Base-by-base conservation (phyloP, 495 filamentous ascomycete species). In the Neurospora sp. region DNA sequence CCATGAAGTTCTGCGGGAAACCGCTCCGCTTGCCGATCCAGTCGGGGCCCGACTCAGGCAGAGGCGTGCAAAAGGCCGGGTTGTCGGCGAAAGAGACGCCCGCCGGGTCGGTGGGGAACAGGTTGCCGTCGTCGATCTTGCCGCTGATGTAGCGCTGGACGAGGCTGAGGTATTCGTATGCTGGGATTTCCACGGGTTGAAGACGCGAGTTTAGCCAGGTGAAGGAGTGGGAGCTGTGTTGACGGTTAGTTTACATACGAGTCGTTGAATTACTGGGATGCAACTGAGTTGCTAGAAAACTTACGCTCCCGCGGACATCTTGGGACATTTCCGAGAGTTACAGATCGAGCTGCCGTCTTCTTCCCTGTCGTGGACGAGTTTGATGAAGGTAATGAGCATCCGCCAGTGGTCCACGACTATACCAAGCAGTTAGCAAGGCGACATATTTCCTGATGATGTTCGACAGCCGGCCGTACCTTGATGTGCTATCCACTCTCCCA, bases 401-500 rank as follows among this genome's bases (percentile, higher is more conserved):
- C 94, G 89, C 82, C 94, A 95, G 78, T 97, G 93, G 82, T 97
- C 94, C 75, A 97, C 93, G 75, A 94, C 93, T 96, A 81, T 71
- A 18, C 14, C 39, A 48, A 35, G 38, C 12, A 41, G 69, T 75
- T 16, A 69, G 70, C 23, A 18, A 41, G 73, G 14, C 48, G 5
- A 27, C 23, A 14, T 11, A 54, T 38, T 44, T 4, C 31, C 31
- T 35, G 44, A 23, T 37, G 41, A 23, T 38, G 38, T 39, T 27
- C 74, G 4, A 72, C 10, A 37, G 71, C 69, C 44, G 46, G 6
- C 78, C 88, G 83, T 86, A 96, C 94, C 91, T 87, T 97, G 94
- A 82, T 98, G 94, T 73, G 94, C 94, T 77, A 97, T 84, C 94
- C 94, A 98, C 79, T 98, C 94, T 48, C 93, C 94, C 76, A 92